These are phyloP conservation scores for Straminergon stramineum DNA, from an alignment of 225 moss, liverwort and hornwort genomes.

Conservation along the genomic window DNA sequence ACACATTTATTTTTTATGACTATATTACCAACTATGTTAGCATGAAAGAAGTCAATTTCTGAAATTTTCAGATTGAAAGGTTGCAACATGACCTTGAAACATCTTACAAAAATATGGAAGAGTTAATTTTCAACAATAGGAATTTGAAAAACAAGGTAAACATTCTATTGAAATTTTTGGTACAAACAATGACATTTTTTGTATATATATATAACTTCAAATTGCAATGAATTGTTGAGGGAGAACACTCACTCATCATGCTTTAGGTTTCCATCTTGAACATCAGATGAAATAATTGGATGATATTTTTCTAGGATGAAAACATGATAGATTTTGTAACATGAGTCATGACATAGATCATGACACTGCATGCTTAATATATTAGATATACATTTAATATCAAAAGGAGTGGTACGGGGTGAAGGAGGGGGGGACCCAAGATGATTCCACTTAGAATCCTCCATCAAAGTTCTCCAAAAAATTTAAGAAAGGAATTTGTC, in stretches of 20 bases:
- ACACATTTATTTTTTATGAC: too few relatives aligned
- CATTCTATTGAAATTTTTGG: fast-evolving
- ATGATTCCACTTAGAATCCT: fast-evolving
- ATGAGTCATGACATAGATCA: neutral
- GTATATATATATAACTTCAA: neutral
- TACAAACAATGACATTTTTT: too few relatives aligned
- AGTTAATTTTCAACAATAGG: neutral
- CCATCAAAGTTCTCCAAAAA: neutral
- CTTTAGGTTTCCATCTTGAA: neutral
- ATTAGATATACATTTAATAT: neutral
- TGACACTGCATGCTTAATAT: neutral
- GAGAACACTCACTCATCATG: fast-evolving
- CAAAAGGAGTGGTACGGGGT: neutral
- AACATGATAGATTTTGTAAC: neutral
- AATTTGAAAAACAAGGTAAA: neutral
- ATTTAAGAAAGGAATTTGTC: neutral
- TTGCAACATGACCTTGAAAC: neutral
- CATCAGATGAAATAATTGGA: neutral
- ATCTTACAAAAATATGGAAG: neutral
- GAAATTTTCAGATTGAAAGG: neutral
- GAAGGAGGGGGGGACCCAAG: neutral
- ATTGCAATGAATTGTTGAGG: neutral
- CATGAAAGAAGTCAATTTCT: neutral
- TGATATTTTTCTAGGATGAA: neutral
- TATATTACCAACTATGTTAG: neutral